Evolutionary conservation across 2,329 filamentous ascomycete species (phyloP).

Genomic region (Ophiostoma pallidulum): DNA sequence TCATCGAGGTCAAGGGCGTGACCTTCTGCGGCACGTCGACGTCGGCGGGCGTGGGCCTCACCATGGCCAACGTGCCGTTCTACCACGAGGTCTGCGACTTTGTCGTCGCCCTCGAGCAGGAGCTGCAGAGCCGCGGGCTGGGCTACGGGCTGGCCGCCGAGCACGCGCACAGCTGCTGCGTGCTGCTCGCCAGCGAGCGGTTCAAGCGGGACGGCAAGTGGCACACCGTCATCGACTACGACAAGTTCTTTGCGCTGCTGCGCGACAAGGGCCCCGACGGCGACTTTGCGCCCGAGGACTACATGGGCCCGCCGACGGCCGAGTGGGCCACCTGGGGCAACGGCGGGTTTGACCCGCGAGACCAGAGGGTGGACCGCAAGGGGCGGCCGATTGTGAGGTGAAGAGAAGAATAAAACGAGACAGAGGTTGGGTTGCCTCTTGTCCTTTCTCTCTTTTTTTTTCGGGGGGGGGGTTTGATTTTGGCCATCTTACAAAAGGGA

Average conservation of each 20-base stretch:
- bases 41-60: conserved; percentile 72
- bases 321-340: conserved; percentile 95
- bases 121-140: conserved; percentile 60
- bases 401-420: background rate
- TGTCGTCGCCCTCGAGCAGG: conserved; percentile 62
- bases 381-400: conserved; percentile 52
- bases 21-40: conserved; percentile 92
- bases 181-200: conserved; percentile 71
- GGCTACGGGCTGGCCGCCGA: conserved; percentile 88
- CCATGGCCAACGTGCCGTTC: conserved; percentile 96
- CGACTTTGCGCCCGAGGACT: conserved; percentile 80
- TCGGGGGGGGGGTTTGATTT: too few relatives aligned
- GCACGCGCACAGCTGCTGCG: conserved; percentile 90
- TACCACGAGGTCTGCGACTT: conserved; percentile 85
- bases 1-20: conserved; percentile 92
- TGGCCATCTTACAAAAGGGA: too few relatives aligned
- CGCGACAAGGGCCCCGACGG: conserved; percentile 57
- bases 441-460: background rate
- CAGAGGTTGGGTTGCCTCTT: background rate
- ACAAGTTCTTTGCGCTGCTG: conserved; percentile 74
- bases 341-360: conserved; percentile 86
- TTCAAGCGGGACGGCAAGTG: conserved; percentile 72
- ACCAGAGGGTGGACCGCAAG: conserved; percentile 80
- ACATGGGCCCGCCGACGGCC: conserved; percentile 73
- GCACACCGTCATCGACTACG: conserved; percentile 89